A percentile compares a stretch with the other conserved stretches of the same genome.
These are phyloP conservation scores for Colletotrichum sp. DNA, from an alignment of 2,329 filamentous ascomycete species.

Conservation along the genomic window DNA sequence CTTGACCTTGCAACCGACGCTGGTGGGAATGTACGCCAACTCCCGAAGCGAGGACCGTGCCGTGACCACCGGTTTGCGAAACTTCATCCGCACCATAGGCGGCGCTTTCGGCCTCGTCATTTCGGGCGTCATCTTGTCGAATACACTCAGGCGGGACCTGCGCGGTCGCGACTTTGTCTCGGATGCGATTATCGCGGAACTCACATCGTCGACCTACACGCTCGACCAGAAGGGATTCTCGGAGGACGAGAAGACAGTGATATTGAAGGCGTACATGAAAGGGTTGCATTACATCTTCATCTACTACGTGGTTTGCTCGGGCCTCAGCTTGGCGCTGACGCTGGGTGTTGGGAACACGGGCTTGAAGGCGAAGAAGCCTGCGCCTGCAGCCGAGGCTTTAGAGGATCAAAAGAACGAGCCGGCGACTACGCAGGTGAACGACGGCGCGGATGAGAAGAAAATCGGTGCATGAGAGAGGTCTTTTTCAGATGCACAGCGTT, in stretches of 20 bases:
- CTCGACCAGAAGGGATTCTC: conserved; percentile 24
- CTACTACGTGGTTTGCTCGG: conserved; percentile 26
- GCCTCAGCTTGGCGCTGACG: conserved; percentile 19
- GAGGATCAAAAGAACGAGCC: not conserved
- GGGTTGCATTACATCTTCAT: conserved; percentile 32
- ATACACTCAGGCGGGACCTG: conserved; percentile 26
- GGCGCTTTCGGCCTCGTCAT: conserved; percentile 38
- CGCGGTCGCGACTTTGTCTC: conserved; percentile 1
- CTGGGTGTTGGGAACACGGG: conserved; percentile 26
- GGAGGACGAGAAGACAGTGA: conserved; percentile 17
- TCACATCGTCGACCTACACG: conserved; percentile 29
- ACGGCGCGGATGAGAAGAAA: not conserved
- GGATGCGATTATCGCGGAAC: conserved; percentile 23
- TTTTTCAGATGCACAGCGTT: not conserved
- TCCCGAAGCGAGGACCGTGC: conserved; percentile 38
- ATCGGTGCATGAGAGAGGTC: not conserved
- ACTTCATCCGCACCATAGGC: conserved; percentile 41
- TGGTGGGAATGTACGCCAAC: conserved; percentile 42
- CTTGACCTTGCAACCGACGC: conserved; percentile 39
- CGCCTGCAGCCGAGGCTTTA: not conserved
- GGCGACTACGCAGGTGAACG: too few species aligned
- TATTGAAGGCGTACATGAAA: conserved; percentile 32
- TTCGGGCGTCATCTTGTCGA: conserved; percentile 36
- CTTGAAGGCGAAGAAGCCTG: conserved; percentile 21
- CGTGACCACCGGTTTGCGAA: conserved; percentile 41